Conservation (phyloP, 139 green algal genomes). For the Chlorella ohadii region DNA sequence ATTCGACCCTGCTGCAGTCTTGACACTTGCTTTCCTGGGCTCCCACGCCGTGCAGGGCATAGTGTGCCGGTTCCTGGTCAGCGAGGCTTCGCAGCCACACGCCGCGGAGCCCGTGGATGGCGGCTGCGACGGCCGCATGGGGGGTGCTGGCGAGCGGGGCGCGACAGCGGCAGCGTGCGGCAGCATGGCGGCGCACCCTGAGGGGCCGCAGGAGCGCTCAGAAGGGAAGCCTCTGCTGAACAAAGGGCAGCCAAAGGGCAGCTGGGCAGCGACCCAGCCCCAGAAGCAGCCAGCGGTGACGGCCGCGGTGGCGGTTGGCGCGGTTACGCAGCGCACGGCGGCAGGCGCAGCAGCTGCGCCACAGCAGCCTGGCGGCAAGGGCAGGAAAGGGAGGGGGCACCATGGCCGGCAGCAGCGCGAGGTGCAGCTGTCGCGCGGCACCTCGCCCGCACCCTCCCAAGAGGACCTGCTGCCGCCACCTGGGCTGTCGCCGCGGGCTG, state of each 20-base stretch:
- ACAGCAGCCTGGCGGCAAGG: too few relatives aligned
- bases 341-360: too few relatives aligned
- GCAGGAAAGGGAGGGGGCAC: too few relatives aligned
- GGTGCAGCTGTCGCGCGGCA: too few relatives aligned
- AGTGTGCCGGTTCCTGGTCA: conserved; percentile 26
- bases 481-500: too few relatives aligned
- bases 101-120: neutral
- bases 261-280: neutral
- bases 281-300: neutral
- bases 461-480: too few relatives aligned
- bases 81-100: neutral
- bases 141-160: neutral
- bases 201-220: neutral
- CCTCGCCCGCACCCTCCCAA: too few relatives aligned
- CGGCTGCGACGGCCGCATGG: neutral
- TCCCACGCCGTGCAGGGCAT: conserved; percentile 8
- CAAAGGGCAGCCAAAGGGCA: too few relatives aligned
- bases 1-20: too few relatives aligned
- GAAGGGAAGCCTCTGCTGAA: neutral
- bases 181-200: neutral
- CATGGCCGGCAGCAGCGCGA: too few relatives aligned
- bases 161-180: neutral
- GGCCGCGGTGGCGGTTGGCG: neutral
- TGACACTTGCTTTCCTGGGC: too few relatives aligned
- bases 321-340: too few relatives aligned